Conservation (phyloP, 1,139 yeast species). For the Candida dubliniensis region DNA sequence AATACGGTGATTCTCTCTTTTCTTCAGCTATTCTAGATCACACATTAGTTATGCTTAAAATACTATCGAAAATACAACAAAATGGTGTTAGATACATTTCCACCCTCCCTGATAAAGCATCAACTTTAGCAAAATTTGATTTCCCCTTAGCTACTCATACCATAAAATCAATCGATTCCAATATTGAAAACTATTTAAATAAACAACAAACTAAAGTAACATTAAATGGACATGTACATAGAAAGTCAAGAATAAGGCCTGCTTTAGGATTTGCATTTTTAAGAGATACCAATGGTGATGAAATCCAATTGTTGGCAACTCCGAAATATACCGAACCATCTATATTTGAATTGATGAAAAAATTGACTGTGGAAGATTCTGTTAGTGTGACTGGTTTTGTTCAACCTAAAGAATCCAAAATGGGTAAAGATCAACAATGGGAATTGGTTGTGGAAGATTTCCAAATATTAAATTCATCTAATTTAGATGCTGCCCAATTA, state of each 20-base stretch:
- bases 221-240: conserved; percentile 80
- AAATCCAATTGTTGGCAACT: conserved; percentile 58
- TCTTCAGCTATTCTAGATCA: not conserved
- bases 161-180: conserved; percentile 16
- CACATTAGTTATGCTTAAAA: conserved; percentile 2
- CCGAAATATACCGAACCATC: conserved; percentile 35
- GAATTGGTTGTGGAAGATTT: conserved; percentile 57
- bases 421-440: conserved; percentile 30
- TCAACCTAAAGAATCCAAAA: conserved; percentile 30
- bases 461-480: conserved; percentile 65
- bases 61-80: not conserved
- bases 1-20: not conserved
- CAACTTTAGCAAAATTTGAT: conserved; percentile 33
- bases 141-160: conserved; percentile 42
- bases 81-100: conserved; percentile 10
- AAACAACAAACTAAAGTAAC: conserved; percentile 23
- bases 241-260: conserved; percentile 56
- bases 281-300: conserved; percentile 69
- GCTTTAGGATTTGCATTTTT: conserved; percentile 65
- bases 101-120: conserved; percentile 23
- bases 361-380: conserved; percentile 70
- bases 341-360: conserved; percentile 44
- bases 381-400: conserved; percentile 64
- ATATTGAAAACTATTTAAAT: conserved; percentile 17
- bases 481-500: conserved; percentile 68